These are phyloP conservation scores for Neoscytalidium dimidiatum DNA, from an alignment of 2,329 filamentous ascomycete genomes.

Conservation along the genomic window DNA sequence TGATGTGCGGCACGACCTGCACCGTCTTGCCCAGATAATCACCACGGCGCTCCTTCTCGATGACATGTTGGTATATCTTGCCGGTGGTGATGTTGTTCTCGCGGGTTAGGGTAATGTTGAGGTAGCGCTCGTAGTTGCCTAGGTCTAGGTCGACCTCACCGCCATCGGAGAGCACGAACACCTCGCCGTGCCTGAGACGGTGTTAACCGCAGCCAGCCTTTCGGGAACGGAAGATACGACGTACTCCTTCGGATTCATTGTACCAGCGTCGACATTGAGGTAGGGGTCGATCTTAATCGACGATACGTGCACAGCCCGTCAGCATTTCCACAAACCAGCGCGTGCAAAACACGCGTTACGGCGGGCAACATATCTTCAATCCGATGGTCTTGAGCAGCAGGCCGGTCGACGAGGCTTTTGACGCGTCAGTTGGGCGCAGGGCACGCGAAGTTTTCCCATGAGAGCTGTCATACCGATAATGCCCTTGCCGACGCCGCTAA, in stretches of 20 bases:
- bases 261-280: constrained; percentile 75
- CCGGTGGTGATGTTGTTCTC: constrained; percentile 98
- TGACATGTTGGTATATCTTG: constrained; percentile 91
- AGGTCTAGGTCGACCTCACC: constrained; percentile 76
- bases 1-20: constrained; percentile 91
- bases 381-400: constrained; percentile 79
- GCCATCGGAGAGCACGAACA: constrained; percentile 83
- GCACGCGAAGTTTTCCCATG: constrained; percentile 6
- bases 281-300: constrained; percentile 74
- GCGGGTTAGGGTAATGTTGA: constrained; percentile 76
- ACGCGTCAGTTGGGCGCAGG: constrained; percentile 32
- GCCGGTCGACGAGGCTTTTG: constrained; percentile 67
- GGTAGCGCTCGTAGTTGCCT: constrained; percentile 78
- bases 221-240: constrained; percentile 23
- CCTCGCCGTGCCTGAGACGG: constrained; percentile 70
- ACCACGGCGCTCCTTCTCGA: constrained; percentile 69
- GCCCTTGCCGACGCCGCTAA: constrained; percentile 64
- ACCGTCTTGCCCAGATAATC: constrained; percentile 89
- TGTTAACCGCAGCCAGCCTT: constrained; percentile 1
- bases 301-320: constrained; percentile 52
- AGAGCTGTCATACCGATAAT: constrained; percentile 60
- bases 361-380: constrained; percentile 64
- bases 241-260: constrained; percentile 67
- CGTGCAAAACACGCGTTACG: constrained; percentile 19
- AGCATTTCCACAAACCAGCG: constrained; percentile 8